phyloP scores from a whole-genome alignment of 805 yeast species.

The Schizosaccharomyces osmophilus region DNA sequence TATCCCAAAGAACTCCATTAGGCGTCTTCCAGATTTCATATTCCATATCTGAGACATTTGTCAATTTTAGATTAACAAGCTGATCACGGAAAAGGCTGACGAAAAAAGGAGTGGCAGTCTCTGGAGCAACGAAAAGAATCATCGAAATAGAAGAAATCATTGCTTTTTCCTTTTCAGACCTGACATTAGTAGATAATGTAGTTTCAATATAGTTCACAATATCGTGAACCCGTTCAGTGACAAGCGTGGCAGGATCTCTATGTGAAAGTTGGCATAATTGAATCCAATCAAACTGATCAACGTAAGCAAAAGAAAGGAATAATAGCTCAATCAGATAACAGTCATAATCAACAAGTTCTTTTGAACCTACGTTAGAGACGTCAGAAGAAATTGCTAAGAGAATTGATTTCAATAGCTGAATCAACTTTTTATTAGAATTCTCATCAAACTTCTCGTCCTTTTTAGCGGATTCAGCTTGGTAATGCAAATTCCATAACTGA shows the following conservation, averaged over 20 bases:
- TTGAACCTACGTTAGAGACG: background rate
- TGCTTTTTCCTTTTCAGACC: slow-evolving; percentile 14
- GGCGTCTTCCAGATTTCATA: slow-evolving; percentile 40
- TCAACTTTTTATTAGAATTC: background rate
- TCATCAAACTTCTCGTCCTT: background rate
- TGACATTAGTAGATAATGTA: background rate
- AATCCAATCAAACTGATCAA: background rate
- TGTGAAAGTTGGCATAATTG: background rate
- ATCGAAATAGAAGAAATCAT: slow-evolving; percentile 23
- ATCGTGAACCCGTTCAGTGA: background rate
- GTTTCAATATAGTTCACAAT: background rate
- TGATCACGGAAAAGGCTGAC: slow-evolving; percentile 21
- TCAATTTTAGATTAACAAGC: slow-evolving; percentile 17
- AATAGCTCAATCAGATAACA: background rate
- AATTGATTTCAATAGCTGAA: background rate
- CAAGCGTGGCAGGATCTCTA: background rate
- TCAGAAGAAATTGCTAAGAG: background rate
- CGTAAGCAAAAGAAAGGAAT: background rate
- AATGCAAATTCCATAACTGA: background rate
- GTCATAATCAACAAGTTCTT: background rate
- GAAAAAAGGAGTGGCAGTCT: slow-evolving; percentile 27
- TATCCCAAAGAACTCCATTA: slow-evolving; percentile 46
- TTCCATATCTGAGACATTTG: slow-evolving; percentile 24
- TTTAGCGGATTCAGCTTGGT: background rate
- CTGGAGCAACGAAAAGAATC: slow-evolving; percentile 32